Evolutionary conservation across 768 basidiomycete species (phyloP), one percentile per base, ranked within the genome.

Genomic region (Mycena belliarum): DNA sequence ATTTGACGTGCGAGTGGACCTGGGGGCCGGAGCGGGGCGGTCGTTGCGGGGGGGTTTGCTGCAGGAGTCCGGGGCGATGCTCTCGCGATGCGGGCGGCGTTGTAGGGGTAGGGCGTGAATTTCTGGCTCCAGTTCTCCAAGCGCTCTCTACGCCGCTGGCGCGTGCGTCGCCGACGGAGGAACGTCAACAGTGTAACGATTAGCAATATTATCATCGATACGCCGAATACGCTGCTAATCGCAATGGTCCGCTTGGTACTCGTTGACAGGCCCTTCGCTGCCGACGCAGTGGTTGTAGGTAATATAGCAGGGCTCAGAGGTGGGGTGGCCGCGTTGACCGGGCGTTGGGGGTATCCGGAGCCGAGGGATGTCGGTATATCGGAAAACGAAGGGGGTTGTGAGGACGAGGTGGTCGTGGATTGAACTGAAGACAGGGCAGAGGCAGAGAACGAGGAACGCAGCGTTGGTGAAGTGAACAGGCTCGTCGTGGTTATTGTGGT

Each of bases 121-220:
- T 54, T 59, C 3, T 50, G 52, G 21, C 52, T 54, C 58, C 52
- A 54, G 3, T 42, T 23, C 4, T 45, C 23, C 1, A 26, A 10
- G 20, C 23, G 50, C 44, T 52, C 11, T 6, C 49, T 20, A 9
- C 52, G 48, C n/a, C n/a, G n/a, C 26, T 52, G 41, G 5, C 37
- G 52, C 9, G 45, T 21, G 16, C 52, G 48, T 33, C 58, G 47
- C 4, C 43, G 52, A 6, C 52, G 58, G 18, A 49, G 11, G n/a
- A 52, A 59, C 2, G 21, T 21, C 2, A 54, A 26, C 16, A 59
- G 28, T 15, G 15, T 48, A 3, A 59, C 6, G 4, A 54, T 9
- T 3, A 38, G 43, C 9, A 41, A 11, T 8, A 40, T 14, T 18
- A 59, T 18, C 18, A 59, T n/a, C 5, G 23, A 11, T 10, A 42